phyloP scores from a whole-genome alignment of 2,329 filamentous ascomycete species.

The Grosmannia penicillata region DNA sequence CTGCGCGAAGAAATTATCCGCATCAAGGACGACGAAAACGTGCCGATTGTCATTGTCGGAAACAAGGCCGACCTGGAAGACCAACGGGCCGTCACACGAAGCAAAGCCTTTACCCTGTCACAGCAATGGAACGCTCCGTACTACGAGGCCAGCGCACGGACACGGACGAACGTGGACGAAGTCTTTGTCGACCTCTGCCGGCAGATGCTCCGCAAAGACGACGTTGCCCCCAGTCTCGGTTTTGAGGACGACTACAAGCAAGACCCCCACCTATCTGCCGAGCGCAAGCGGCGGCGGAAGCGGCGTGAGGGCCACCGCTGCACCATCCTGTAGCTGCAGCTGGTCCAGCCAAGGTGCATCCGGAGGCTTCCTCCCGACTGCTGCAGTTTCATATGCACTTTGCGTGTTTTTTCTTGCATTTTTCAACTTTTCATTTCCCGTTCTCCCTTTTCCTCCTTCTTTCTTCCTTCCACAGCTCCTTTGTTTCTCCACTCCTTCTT shows the following conservation, averaged over 20 bases:
- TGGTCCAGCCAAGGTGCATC: too few relatives aligned
- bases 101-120: slow-evolving; percentile 70
- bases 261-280: slow-evolving; percentile 19
- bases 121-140: slow-evolving; percentile 82
- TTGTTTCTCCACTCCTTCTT: background rate
- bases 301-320: slow-evolving; percentile 23
- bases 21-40: slow-evolving; percentile 75
- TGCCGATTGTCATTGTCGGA: slow-evolving; percentile 79
- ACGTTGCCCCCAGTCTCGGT: slow-evolving; percentile 22
- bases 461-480: too few relatives aligned
- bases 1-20: slow-evolving; percentile 81
- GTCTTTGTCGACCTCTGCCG: slow-evolving; percentile 75
- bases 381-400: background rate
- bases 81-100: slow-evolving; percentile 62
- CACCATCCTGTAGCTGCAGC: slow-evolving; percentile 23
- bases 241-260: slow-evolving; percentile 27
- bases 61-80: slow-evolving; percentile 89
- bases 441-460: background rate
- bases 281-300: slow-evolving; percentile 17
- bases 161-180: slow-evolving; percentile 77
- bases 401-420: background rate
- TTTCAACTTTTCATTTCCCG: background rate
- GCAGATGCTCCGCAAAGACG: slow-evolving; percentile 67
- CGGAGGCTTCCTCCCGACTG: too few relatives aligned
- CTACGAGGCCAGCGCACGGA: slow-evolving; percentile 76